Conservation (phyloP, 2,329 filamentous ascomycete species). For the Leptographium wingfieldii region DNA sequence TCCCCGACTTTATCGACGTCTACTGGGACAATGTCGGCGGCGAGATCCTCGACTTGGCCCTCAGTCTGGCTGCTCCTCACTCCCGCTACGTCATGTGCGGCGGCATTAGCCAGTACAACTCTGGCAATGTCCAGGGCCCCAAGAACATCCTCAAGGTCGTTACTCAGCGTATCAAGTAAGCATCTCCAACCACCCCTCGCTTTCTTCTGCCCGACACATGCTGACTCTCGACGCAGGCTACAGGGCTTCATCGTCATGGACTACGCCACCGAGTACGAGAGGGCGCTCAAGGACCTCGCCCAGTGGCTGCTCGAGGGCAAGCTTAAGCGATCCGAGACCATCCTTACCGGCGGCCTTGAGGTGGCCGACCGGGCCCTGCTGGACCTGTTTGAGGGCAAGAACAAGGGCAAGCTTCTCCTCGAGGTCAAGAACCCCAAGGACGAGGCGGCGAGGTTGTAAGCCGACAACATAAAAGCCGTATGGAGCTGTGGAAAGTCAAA, state of each 20-base stretch:
- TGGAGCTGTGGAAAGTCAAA: neutral
- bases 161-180: constrained; percentile 34
- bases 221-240: constrained; percentile 25
- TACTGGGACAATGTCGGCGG: constrained; percentile 65
- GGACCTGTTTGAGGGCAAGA: constrained; percentile 53
- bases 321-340: constrained; percentile 57
- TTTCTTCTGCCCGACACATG: neutral
- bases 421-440: constrained; percentile 14
- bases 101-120: constrained; percentile 57
- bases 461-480: neutral
- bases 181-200: constrained; percentile 14
- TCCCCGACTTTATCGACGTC: constrained; percentile 45
- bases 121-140: constrained; percentile 39
- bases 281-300: constrained; percentile 47
- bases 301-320: constrained; percentile 61
- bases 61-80: constrained; percentile 47
- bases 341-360: constrained; percentile 55
- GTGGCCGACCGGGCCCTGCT: constrained; percentile 50
- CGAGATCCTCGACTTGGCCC: constrained; percentile 53
- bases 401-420: constrained; percentile 36
- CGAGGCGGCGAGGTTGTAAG: constrained; percentile 11
- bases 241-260: constrained; percentile 65
- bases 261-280: constrained; percentile 42
- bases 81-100: constrained; percentile 62
- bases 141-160: constrained; percentile 23